Percentiles rank a stretch among this genome's conserved stretches.
These are phyloP conservation scores for Fraxinus nigra DNA, from an alignment of 305 asterid genomes.

Conservation along the genomic window DNA sequence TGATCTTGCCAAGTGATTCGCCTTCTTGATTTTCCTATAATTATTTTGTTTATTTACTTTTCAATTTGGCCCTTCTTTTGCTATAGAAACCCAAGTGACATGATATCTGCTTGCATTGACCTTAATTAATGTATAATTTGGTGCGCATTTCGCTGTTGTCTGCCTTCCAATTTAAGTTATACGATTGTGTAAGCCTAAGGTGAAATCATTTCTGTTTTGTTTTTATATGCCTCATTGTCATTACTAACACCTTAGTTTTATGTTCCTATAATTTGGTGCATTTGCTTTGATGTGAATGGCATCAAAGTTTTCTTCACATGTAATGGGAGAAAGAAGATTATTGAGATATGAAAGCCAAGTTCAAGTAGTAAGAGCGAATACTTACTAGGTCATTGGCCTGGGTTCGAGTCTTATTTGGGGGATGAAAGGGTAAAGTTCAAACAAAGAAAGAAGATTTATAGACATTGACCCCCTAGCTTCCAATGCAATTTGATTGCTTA, in stretches of 20 bases:
- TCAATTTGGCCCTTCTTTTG: neutral
- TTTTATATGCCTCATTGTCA: neutral
- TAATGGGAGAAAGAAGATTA: neutral
- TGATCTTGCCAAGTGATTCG: neutral
- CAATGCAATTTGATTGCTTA: neutral
- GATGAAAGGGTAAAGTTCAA: neutral
- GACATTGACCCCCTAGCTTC: neutral
- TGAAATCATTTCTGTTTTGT: neutral
- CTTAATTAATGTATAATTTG: neutral
- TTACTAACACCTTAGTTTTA: neutral
- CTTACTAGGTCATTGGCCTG: neutral
- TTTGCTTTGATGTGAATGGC: neutral
- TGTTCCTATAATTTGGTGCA: neutral
- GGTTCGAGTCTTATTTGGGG: neutral
- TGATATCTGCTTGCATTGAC: neutral
- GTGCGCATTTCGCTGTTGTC: neutral
- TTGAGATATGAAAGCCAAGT: neutral
- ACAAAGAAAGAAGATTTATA: neutral
- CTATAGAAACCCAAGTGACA: neutral
- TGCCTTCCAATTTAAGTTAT: neutral
- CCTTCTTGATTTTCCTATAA: neutral
- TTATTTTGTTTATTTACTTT: neutral
- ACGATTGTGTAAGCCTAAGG: neutral
- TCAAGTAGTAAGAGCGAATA: neutral
- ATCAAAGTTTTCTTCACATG: neutral